These are phyloP conservation scores for Exophiala dermatitidis DNA, from an alignment of 2,329 filamentous ascomycete species.

Conservation along the genomic window DNA sequence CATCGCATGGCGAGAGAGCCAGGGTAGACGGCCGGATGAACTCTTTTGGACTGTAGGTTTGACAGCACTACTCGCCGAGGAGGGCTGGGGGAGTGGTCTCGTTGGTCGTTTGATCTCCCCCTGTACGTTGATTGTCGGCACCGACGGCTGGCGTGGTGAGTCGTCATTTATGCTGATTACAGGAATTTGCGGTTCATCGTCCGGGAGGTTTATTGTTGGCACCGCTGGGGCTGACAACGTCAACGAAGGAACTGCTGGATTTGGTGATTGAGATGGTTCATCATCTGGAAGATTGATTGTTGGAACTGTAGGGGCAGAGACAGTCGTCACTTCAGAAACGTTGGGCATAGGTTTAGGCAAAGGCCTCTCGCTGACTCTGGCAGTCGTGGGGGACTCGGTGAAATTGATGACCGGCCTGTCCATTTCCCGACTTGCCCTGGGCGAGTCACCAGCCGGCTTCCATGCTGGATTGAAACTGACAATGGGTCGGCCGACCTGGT, in stretches of 20 bases:
- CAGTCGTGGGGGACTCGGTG: constrained; percentile 16
- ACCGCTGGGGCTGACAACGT: constrained; percentile 26
- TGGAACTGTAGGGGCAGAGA: constrained; percentile 12
- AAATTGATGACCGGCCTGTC: constrained; percentile 23
- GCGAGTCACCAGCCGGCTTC: constrained; percentile 40
- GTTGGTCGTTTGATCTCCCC: constrained; percentile 1
- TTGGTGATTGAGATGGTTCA: not conserved
- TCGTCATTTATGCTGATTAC: constrained; percentile 30
- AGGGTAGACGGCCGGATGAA: constrained; percentile 24
- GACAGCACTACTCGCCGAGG: constrained; percentile 29
- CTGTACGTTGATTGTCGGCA: constrained; percentile 3
- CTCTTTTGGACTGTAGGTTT: constrained; percentile 35
- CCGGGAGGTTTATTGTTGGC: constrained; percentile 47
- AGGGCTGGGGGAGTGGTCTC: constrained; percentile 21
- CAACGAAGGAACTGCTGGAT: constrained; percentile 3
- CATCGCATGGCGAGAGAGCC: constrained; percentile 34
- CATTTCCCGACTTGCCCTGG: constrained; percentile 35
- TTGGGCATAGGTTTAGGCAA: constrained; percentile 8
- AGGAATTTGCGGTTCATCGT: constrained; percentile 33
- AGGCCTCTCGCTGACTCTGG: constrained; percentile 7
- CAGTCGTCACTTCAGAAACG: constrained; percentile 9
- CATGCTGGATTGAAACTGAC: constrained; percentile 91
- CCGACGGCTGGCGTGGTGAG: not conserved
- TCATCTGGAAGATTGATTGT: constrained; percentile 14
- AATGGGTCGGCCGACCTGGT: constrained; percentile 83